Base-by-base conservation (phyloP, 1,139 yeast genomes). In the Casaregolazyma suthepensis region DNA sequence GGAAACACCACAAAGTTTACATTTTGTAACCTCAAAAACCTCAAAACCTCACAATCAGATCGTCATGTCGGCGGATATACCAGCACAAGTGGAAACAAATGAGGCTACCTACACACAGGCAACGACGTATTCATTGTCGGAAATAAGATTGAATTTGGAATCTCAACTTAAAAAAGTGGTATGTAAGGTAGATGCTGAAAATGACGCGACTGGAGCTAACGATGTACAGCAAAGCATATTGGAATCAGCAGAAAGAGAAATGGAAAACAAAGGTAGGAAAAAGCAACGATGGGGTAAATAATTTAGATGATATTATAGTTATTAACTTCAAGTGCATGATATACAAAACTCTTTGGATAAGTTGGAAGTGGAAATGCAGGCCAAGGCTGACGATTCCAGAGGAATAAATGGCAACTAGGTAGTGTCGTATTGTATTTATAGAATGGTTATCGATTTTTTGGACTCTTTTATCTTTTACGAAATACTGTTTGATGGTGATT, bases 231-330 rank as follows among this genome's bases (percentile, higher is more conserved):
- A 20, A 29, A 17, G 42, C 31, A 42, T 45, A 17, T 40, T 48
- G n/a, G 51, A 48, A 17, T 13, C 20, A 1, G 40, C 51, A 26
- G 51, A 48, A 18, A 48, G 26, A 29, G 51, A 43, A 19, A 20
- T 48, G 15, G 45, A 43, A 23, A 15, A n/a, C n/a, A 48, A 48
- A 29, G 46, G 51, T 48, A 22, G 17, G 49, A 29, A 18, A 29
- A 5, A 12, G 31, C 12, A 9, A 26, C 12, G 10, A 26, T 26
- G 6, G 10, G 6, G n/a, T n/a, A n/a, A n/a, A n/a, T n/a, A n/a
- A 5, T 22, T 45, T 23, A 37, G 13, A 15, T 5, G 3, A 9
- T 45, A 13, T 22, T 13, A 15, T 13, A 13, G 12, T 5, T 20
- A 3, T 40, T 46, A 37, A 46, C 26, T 20, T 6, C 19, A 46